A percentile compares a stretch with the other conserved stretches of the same genome.
These are phyloP conservation scores for Paxillus involutus DNA, from an alignment of 768 basidiomycete genomes.

Conservation along the genomic window DNA sequence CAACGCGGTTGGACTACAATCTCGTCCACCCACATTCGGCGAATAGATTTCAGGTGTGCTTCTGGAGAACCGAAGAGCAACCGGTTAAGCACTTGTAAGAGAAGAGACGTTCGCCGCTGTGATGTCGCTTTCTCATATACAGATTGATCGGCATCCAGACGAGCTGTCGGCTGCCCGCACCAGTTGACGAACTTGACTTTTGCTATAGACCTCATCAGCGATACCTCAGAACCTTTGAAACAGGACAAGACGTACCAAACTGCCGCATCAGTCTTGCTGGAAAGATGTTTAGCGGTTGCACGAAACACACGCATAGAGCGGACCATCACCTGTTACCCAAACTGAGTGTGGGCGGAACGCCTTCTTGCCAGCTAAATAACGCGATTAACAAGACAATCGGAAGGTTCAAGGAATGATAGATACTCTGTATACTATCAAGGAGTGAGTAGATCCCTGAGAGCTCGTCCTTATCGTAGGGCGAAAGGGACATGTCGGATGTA, in stretches of 20 bases:
- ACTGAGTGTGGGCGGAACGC: not conserved
- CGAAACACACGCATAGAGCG: too few relatives aligned
- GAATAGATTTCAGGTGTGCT: conserved; percentile 40
- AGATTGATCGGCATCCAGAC: conserved; percentile 29
- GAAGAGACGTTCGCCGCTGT: not conserved
- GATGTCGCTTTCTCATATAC: conserved; percentile 10
- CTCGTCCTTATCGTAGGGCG: conserved; percentile 34
- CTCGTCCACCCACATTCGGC: conserved; percentile 45
- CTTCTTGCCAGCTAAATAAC: not conserved
- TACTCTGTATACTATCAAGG: conserved; percentile 34
- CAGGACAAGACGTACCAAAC: not conserved
- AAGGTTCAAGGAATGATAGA: not conserved
- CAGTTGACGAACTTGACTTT: conserved; percentile 33
- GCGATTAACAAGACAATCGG: not conserved
- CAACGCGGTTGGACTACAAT: conserved; percentile 38
- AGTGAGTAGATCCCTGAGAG: conserved; percentile 36
- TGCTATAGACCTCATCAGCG: conserved; percentile 10
- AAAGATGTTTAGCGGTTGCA: too few relatives aligned
- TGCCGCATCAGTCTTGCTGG: not conserved
- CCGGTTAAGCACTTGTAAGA: conserved; percentile 1
- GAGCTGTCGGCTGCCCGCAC: conserved; percentile 36
- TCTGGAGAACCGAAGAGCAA: conserved; percentile 47
- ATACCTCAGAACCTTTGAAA: not conserved
- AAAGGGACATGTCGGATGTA: conserved; percentile 37
- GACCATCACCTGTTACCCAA: not conserved